Evolutionary conservation across 305 asterid genomes (phyloP), one percentile per base, ranked within the genome.

Genomic region (Ilex paraguariensis): DNA sequence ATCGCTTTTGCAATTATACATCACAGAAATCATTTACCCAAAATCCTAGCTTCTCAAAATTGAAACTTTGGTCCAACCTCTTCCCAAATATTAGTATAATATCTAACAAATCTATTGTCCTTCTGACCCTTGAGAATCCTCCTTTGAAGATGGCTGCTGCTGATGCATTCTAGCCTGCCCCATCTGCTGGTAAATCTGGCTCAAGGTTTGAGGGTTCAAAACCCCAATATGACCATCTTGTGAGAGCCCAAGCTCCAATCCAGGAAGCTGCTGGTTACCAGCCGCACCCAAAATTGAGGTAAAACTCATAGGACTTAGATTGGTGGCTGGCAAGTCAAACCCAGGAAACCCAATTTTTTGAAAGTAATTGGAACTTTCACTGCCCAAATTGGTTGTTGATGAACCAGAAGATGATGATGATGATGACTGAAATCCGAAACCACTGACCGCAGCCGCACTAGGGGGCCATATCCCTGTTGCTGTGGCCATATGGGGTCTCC

Each of bases 131-230:
- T 77, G 91, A 54, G 96, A 88, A 64, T 84, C 81, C 58, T 86
- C 90, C 72, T 86, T 78, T 0, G 95, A 60, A 39, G 89, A 76
- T 56, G 67, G 63, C 0, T 68, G 74, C 30, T 68, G 74, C 7
- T 67, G 76, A 10, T 68, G 70, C 51, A 61, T 63, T 63, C 81
- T 76, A 42, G 79, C 55, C 73, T 70, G 82, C 42, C 45, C 83
- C 75, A 83, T 70, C 67, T 82, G 93, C 69, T 81, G 91, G 70
- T 88, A 86, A 70, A 88, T 77, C 79, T 83, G 96, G 54, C 63
- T 69, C 30, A 83, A 72, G 11, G 83, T 64, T 51, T 77, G 95
- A 51, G 75, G 79, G 64, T 74, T 83, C 31, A 85, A 59, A 46
- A 74, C 81, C 45, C 91, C 93, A 44, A 79, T 58, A 51, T 73